Percentiles rank a stretch among this genome's conserved stretches.
phyloP scores from a whole-genome alignment of 352 stramenopile species.

The Phytopythium oedochilum region DNA sequence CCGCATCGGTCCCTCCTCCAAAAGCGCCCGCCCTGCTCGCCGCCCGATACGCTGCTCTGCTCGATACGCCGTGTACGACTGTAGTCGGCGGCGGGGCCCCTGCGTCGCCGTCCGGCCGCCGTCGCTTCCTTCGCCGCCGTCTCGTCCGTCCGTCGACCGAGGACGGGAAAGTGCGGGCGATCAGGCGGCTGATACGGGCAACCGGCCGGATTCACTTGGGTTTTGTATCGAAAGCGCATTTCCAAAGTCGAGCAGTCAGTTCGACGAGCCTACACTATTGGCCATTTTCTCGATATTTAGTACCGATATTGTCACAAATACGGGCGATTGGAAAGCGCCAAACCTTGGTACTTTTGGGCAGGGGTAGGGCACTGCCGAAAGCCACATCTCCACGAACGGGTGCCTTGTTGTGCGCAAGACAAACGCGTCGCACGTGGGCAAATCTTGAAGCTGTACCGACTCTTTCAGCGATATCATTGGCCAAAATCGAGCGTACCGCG shows the following conservation, averaged over 20 bases:
- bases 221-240: not conserved
- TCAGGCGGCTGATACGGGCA: not conserved
- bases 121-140: not conserved
- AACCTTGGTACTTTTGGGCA: too few relatives aligned
- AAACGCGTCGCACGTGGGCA: not conserved
- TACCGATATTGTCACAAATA: too few relatives aligned
- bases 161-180: slow-evolving; percentile 1
- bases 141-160: not conserved
- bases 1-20: not conserved
- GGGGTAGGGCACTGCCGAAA: not conserved
- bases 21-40: not conserved
- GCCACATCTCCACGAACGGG: not conserved
- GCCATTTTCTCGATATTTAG: not conserved
- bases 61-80: not conserved
- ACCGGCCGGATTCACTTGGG: not conserved
- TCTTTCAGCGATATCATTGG: not conserved
- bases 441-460: not conserved
- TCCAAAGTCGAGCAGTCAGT: slow-evolving; percentile 1
- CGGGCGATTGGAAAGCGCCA: too few relatives aligned
- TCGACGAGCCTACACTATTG: not conserved
- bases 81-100: too few relatives aligned
- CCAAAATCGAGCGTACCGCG: not conserved
- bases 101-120: not conserved
- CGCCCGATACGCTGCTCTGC: too few relatives aligned
- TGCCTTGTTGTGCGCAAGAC: not conserved